A percentile compares a stretch with the other conserved stretches of the same genome.
Conservation (phyloP, 495 filamentous ascomycete genomes). For the Pseudevernia furfuracea region DNA sequence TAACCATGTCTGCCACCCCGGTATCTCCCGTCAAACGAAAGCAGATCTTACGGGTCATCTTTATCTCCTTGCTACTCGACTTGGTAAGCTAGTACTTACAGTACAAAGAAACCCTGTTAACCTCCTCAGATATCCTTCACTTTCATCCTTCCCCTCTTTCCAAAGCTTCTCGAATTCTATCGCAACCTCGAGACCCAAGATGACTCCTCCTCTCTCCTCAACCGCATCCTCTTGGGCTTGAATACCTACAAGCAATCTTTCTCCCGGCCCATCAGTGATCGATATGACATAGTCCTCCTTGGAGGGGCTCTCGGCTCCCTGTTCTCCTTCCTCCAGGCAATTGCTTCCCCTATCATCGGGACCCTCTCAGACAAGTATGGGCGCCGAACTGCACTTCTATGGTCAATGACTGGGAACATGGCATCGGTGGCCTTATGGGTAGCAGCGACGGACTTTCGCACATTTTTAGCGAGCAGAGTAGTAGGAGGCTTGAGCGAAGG, state of each 20-base stretch:
- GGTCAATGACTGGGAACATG: constrained; percentile 93
- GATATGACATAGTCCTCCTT: constrained; percentile 94
- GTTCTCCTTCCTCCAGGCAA: constrained; percentile 86
- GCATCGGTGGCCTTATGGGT: constrained; percentile 91
- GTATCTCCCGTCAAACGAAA: constrained; percentile 47
- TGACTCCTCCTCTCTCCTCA: constrained; percentile 59
- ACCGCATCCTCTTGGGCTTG: constrained; percentile 69
- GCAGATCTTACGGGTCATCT: constrained; percentile 72
- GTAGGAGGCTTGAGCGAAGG: constrained; percentile 93
- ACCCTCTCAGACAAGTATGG: constrained; percentile 82
- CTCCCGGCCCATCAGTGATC: constrained; percentile 83
- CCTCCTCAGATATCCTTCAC: constrained; percentile 69
- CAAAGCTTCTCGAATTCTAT: constrained; percentile 91
- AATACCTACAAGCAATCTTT: constrained; percentile 96
- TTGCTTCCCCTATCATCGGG: constrained; percentile 89
- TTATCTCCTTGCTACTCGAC: constrained; percentile 64
- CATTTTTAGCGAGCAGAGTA: constrained; percentile 84
- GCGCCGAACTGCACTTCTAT: constrained; percentile 77
- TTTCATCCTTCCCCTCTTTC: constrained; percentile 96
- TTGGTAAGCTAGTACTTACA: constrained; percentile 41
- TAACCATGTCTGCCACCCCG: constrained; percentile 22
- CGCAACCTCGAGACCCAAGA: constrained; percentile 56
- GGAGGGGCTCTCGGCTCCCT: constrained; percentile 90
- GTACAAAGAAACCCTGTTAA: constrained; percentile 9
- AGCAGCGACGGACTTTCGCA: constrained; percentile 83